These are phyloP conservation scores for Salix dunnii DNA, from an alignment of 345 rosid species.

Conservation along the genomic window DNA sequence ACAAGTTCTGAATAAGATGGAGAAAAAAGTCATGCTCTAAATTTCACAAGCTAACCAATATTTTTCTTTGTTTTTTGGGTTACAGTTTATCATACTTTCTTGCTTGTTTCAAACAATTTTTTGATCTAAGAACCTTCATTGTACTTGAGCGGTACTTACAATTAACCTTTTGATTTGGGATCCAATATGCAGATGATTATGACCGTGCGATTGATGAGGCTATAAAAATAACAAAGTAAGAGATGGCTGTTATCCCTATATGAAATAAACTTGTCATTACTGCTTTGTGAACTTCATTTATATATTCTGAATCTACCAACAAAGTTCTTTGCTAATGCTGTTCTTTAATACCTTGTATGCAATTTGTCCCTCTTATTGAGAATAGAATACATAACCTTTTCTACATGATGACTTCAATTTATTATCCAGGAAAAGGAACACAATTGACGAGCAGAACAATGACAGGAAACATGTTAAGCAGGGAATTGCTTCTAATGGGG, in stretches of 20 bases:
- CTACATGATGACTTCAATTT: constrained; percentile 6
- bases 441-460: constrained; percentile 24
- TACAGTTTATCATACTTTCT: background rate
- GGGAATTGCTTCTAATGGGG: constrained; percentile 15
- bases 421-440: constrained; percentile 39
- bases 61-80: background rate
- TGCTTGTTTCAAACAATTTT: background rate
- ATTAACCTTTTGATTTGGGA: constrained; percentile 8
- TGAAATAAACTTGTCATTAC: background rate
- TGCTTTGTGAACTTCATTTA: background rate
- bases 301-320: background rate
- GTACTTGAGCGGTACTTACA: background rate
- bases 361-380: background rate
- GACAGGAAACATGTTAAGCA: constrained; percentile 18
- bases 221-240: constrained; percentile 60
- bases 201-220: constrained; percentile 73
- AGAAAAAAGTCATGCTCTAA: background rate
- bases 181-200: constrained; percentile 57
- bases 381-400: background rate
- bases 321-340: background rate
- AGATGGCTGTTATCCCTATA: background rate
- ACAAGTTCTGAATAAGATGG: background rate
- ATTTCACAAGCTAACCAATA: background rate
- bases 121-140: background rate
- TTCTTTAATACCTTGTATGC: background rate